Evolutionary conservation across 352 stramenopile species (phyloP).

Genomic region (Phytophthora citrophthora): DNA sequence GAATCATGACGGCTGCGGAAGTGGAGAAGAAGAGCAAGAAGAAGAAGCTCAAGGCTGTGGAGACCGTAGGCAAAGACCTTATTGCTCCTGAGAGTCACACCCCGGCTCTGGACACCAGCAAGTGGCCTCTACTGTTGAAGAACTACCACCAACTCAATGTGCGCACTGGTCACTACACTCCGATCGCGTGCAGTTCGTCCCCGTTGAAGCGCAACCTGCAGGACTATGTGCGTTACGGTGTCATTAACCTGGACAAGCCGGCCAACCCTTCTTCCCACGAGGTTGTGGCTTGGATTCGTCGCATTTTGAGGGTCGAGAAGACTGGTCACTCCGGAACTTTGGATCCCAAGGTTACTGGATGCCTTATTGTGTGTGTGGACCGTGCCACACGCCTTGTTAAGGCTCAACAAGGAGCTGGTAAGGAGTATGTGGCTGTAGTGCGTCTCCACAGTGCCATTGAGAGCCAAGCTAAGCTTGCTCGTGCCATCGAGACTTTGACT

Average conservation of each 20-base stretch:
- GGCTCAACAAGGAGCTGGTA: conserved; percentile 96
- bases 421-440: conserved; percentile 99
- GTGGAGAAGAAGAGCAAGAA: conserved; percentile 90
- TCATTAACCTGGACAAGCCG: conserved; percentile 99
- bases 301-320: conserved; percentile 99
- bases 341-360: conserved; percentile 99
- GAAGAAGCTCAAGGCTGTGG: conserved; percentile 87
- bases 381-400: conserved; percentile 95
- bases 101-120: conserved; percentile 95
- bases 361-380: conserved; percentile 99
- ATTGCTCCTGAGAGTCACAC: conserved; percentile 82
- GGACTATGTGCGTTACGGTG: conserved; percentile 98
- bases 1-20: conserved; percentile 64
- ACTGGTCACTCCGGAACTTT: conserved; percentile 99
- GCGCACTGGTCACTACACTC: conserved; percentile 99
- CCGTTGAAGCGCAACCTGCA: conserved; percentile 97
- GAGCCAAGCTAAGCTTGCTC: conserved; percentile 89
- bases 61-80: conserved; percentile 63
- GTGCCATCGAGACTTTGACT: conserved; percentile 98
- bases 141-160: conserved; percentile 99
- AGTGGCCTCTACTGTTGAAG: conserved; percentile 99
- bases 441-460: conserved; percentile 97
- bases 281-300: conserved; percentile 99
- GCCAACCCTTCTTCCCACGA: conserved; percentile 99
- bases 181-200: conserved; percentile 96